Evolutionary conservation across 2,329 filamentous ascomycete species (phyloP), one percentile per base, ranked within the genome.

Genomic region (Cordyceps javanica): DNA sequence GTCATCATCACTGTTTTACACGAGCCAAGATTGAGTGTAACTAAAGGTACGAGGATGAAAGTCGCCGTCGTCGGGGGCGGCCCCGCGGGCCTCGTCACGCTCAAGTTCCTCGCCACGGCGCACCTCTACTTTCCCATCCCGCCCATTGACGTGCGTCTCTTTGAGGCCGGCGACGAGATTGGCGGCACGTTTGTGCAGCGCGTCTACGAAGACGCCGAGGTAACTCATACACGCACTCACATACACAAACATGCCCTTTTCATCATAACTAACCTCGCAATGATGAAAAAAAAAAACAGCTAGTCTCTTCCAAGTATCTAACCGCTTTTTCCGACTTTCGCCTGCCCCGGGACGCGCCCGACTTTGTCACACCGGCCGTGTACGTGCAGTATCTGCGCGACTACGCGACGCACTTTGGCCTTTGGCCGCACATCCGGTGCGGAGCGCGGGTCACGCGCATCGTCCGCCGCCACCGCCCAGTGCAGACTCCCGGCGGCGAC

Each of bases 321-420:
- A 80, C 77, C 0, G 67, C 73, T 19, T 81, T 80, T 60, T 80
- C 77, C 1, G 77, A 80, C 61, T 77, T 76, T 59, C 72, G 77
- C 1, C 69, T 75, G 5, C 66, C 73, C 2, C 51, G 67, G 1
- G 69, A 75, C 10, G 70, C 70, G 1, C 72, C 76, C 8, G 77
- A 79, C 60, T 80, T 80, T 58, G 61, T 78, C 8, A 71, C 70
- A 2, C 70, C 73, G 0, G 60, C 67, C 8, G 63, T 65, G 2
- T 80, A 78, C 59, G 68, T 75, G 16, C 52, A 67, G 13, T 80
- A 80, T 56, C 74, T 80, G 10, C 66, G 70, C 5, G 65, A 63
- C 23, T 80, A 79, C 46, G 69, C 66, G 25, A 67, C 64, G 5
- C 60, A 68, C 1, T 79, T 77, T 62, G 56, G 61, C 0, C 68